Evolutionary conservation across 208 protist genomes (phyloP), one percentile per base, ranked within the genome.

Genomic region (Histomonas meleagridis): DNA sequence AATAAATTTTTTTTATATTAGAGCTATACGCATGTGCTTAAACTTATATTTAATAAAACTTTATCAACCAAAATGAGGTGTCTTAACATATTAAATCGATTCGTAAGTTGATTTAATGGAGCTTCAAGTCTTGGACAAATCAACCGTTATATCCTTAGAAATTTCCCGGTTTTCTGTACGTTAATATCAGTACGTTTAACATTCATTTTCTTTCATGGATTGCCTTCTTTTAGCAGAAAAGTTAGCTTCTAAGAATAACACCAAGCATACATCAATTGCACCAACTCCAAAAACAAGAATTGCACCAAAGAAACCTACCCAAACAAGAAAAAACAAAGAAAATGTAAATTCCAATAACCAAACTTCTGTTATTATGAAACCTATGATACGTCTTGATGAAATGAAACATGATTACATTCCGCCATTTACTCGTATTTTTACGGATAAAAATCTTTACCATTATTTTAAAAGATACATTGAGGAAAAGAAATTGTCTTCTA

Each of bases 401-500:
- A n/a, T 5, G 7, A 65, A 65, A 3, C 60, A 65, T 65, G 60
- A 65, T n/a, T 65, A 65, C n/a, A n/a, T 65, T 65, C 60, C 60
- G 7, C 60, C 60, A 65, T 65, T 65, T 65, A 32, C 60, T 65
- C 60, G 60, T 7, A 26, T 65, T n/a, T 65, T 65, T n/a, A n/a
- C 60, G 7, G 60, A 65, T 65, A 65, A 65, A 65, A 65, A 65
- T 65, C 60, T 65, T 65, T 65, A n/a, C n/a, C 60, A 65, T n/a
- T 65, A 65, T n/a, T 65, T 65, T 26, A 26, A 65, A 65, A 65
- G 60, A 65, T 65, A n/a, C n/a, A 26, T 26, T 5, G 16, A 26
- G 60, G 60, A 65, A 65, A 65, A 65, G 7, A 10, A 65, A 65
- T n/a, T 65, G 3, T 32, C n/a, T 32, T 10, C 23, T n/a, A 65